A percentile compares a stretch with the other conserved stretches of the same genome.
Evolutionary conservation across 805 yeast species (phyloP).

Genomic region (Starmerella bombicola): DNA sequence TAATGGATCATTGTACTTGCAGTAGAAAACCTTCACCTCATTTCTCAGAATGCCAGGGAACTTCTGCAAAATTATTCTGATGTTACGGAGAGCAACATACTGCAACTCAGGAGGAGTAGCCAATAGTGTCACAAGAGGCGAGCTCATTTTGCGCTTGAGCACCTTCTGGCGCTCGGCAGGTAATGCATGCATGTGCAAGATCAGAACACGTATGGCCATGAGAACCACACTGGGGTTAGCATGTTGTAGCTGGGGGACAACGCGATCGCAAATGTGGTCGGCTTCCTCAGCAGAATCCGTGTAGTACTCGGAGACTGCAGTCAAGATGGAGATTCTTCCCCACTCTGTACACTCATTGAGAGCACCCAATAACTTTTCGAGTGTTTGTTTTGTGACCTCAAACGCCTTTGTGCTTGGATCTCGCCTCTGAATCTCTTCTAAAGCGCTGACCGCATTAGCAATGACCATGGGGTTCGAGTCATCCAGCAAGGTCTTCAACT

Average conservation of each 20-base stretch:
- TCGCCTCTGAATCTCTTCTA: conserved; percentile 67
- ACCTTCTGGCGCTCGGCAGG: conserved; percentile 29
- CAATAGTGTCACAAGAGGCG: conserved; percentile 78
- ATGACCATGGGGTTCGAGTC: conserved; percentile 96
- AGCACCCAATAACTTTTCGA: conserved; percentile 58
- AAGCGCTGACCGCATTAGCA: conserved; percentile 80
- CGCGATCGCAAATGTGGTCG: conserved; percentile 73
- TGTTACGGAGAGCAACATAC: conserved; percentile 82
- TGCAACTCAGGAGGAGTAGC: conserved; percentile 90
- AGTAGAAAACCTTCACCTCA: conserved; percentile 79
- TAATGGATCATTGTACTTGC: conserved; percentile 83
- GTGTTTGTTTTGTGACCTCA: conserved; percentile 30
- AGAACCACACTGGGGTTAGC: conserved; percentile 92
- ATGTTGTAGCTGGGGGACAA: conserved; percentile 90
- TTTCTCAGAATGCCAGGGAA: conserved; percentile 67
- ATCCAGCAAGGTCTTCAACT: conserved; percentile 51
- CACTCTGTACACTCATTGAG: conserved; percentile 97
- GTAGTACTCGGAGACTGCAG: conserved; percentile 62
- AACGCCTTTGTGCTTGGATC: conserved; percentile 43
- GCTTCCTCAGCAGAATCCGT: conserved; percentile 53
- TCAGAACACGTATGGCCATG: conserved; percentile 66
- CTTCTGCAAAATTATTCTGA: conserved; percentile 76
- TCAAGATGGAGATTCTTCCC: conserved; percentile 87
- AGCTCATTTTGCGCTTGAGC: conserved; percentile 57
- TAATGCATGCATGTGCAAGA: conserved; percentile 42